Evolutionary conservation across 164 flowering plant genomes (phyloP), one percentile per base, ranked within the genome.

Genomic region (Euptelea pleiosperma): DNA sequence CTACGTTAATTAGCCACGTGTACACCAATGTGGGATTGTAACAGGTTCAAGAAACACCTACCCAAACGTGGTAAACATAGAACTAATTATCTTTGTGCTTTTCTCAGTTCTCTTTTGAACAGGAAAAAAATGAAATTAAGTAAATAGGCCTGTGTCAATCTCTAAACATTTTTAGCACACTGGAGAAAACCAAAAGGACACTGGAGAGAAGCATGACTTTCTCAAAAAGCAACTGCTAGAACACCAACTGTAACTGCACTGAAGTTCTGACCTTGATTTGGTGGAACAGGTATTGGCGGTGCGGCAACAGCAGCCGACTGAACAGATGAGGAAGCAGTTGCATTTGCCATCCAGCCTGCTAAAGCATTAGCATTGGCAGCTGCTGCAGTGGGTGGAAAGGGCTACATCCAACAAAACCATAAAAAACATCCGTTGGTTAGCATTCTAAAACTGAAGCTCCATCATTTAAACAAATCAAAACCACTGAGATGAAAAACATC

Each of bases 301-400:
- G 84, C 84, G 73, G 91, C 66, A 60, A 86, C 89, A 67, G 78
- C 89, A 61, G 93, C 85, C 35, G 93, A 84, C 65, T 86, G 96
- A 54, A 85, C 84, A 68, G 93, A 78, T 58, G 96, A 82, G 35
- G 96, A 78, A 47, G 82, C 87, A 69, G 83, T 73, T 8, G 91
- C 83, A 86, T 81, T 86, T 52, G 83, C 87, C 96, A 89, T 86
- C 96, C 96, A 89, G 28, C 93, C 89, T 6, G 87, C 90, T 65
- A 89, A 71, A 62, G 90, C 84, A 73, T 79, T 80, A 41, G 83
- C 82, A 77, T 69, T 82, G 18, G 80, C 82, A 48, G 74, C 68
- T 7, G 81, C 74, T 44, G 80, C 73, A 8, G 75, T 26, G 3
- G 89, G 81, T 24, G 85, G 97, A 67, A 87, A 87, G 36, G 90